Conservation (phyloP, 2,329 filamentous ascomycete species). For the Ophiocordyceps robertsii region DNA sequence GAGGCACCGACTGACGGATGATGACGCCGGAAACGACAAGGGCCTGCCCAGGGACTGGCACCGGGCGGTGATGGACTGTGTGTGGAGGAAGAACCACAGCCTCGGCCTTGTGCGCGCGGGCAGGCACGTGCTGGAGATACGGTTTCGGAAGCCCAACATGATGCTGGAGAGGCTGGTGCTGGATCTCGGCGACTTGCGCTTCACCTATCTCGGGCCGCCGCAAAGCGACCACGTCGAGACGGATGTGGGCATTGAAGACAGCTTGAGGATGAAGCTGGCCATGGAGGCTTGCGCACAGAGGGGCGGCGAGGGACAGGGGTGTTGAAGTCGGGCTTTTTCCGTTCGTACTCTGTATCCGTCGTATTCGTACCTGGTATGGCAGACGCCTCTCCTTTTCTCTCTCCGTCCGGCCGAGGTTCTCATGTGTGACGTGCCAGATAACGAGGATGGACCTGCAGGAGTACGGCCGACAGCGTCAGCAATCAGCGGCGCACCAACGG, state of each 20-base stretch:
- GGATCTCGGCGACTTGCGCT: constrained; percentile 16
- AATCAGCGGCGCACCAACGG: too few species aligned
- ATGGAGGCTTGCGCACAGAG: neutral
- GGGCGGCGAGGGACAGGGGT: neutral
- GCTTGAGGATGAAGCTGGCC: constrained; percentile 2
- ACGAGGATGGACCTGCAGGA: too few species aligned
- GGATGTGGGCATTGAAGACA: constrained; percentile 1
- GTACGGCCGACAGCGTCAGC: too few species aligned
- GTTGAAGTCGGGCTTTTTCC: neutral
- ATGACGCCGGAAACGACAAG: constrained; percentile 10
- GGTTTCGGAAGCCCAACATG: constrained; percentile 18
- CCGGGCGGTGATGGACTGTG: constrained; percentile 31
- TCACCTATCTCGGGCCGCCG: constrained; percentile 22
- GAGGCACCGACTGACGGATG: constrained; percentile 16
- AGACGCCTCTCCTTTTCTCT: too few species aligned
- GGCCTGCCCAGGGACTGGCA: constrained; percentile 34
- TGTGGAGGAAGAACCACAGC: constrained; percentile 30
- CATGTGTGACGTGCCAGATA: too few species aligned
- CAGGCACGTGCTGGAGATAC: constrained; percentile 14
- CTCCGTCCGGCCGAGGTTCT: too few species aligned
- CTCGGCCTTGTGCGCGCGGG: constrained; percentile 11
- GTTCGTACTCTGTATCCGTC: too few species aligned
- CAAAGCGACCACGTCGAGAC: constrained; percentile 8
- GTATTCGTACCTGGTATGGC: too few species aligned
- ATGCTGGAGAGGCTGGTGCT: constrained; percentile 23